Conservation (phyloP, 768 basidiomycete genomes). For the Boletellus ananas region DNA sequence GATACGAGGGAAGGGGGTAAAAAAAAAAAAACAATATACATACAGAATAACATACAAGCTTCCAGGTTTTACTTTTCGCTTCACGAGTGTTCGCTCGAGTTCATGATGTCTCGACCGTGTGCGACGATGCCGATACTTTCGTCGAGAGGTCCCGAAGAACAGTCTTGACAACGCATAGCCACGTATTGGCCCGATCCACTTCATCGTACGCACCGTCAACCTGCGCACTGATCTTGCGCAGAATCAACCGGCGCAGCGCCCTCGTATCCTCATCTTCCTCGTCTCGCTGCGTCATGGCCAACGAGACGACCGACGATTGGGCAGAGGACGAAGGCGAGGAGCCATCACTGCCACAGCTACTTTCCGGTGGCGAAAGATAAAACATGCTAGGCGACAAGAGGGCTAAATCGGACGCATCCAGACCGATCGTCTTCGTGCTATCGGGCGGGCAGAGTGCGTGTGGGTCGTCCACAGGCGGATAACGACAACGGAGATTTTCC, state of each 20-base stretch:
- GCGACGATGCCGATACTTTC: slow-evolving; percentile 1
- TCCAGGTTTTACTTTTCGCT: background rate
- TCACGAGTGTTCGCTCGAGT: background rate
- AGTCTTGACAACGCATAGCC: slow-evolving; percentile 64
- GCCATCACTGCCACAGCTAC: slow-evolving; percentile 5
- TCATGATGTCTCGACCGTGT: slow-evolving; percentile 11
- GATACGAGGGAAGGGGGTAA: background rate
- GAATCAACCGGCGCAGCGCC: slow-evolving; percentile 56
- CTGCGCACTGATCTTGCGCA: slow-evolving; percentile 61
- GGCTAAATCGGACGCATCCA: background rate
- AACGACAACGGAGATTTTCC: slow-evolving; percentile 37
- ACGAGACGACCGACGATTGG: slow-evolving; percentile 40
- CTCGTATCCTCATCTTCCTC: slow-evolving; percentile 63
- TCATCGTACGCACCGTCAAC: slow-evolving; percentile 57
- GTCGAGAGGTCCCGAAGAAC: slow-evolving; percentile 53
- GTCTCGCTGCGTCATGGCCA: slow-evolving; percentile 47
- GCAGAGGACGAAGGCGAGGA: slow-evolving; percentile 26
- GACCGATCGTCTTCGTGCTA: background rate
- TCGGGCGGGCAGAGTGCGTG: slow-evolving; percentile 17
- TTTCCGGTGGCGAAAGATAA: slow-evolving; percentile 22
- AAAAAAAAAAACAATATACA: slow-evolving; percentile 24
- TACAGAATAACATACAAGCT: slow-evolving; percentile 32
- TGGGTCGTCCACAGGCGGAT: slow-evolving; percentile 18
- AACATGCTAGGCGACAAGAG: slow-evolving; percentile 10
- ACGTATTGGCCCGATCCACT: slow-evolving; percentile 53